A percentile compares a stretch with the other conserved stretches of the same genome.
These are phyloP conservation scores for Phoenix roebelenii DNA, from an alignment of 176 grass and related monocot genomes.

Conservation along the genomic window DNA sequence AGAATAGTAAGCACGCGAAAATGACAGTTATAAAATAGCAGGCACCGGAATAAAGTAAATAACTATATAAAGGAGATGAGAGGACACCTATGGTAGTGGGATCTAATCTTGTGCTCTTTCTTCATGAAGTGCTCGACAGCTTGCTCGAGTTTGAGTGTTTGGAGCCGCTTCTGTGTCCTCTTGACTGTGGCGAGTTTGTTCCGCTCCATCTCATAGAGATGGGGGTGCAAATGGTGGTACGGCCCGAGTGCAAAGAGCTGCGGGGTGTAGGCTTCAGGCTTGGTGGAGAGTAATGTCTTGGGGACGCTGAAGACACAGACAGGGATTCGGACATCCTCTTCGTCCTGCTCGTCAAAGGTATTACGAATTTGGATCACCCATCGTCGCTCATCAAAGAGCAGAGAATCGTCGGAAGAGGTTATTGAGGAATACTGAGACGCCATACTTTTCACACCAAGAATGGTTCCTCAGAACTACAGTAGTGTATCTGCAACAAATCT, in stretches of 20 bases:
- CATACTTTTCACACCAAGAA: too few relatives aligned
- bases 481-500: too few relatives aligned
- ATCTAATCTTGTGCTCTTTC: conserved; percentile 8
- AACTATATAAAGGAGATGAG: not conserved
- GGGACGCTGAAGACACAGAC: conserved; percentile 14
- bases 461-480: too few relatives aligned
- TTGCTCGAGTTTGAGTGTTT: not conserved
- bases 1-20: too few relatives aligned
- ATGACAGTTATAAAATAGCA: too few relatives aligned
- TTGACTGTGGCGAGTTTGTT: conserved; percentile 19
- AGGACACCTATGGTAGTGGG: conserved; percentile 11
- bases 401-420: too few relatives aligned
- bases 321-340: not conserved
- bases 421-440: too few relatives aligned
- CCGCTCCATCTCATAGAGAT: conserved; percentile 19
- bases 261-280: conserved; percentile 11
- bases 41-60: too few relatives aligned
- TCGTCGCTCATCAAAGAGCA: too few relatives aligned
- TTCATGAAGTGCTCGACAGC: not conserved
- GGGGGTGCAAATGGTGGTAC: conserved; percentile 9
- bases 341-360: not conserved
- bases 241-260: conserved; percentile 17
- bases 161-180: conserved; percentile 6
- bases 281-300: not conserved
- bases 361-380: too few relatives aligned